phyloP scores from a whole-genome alignment of 352 stramenopile species.

The Globisporangium nunn region DNA sequence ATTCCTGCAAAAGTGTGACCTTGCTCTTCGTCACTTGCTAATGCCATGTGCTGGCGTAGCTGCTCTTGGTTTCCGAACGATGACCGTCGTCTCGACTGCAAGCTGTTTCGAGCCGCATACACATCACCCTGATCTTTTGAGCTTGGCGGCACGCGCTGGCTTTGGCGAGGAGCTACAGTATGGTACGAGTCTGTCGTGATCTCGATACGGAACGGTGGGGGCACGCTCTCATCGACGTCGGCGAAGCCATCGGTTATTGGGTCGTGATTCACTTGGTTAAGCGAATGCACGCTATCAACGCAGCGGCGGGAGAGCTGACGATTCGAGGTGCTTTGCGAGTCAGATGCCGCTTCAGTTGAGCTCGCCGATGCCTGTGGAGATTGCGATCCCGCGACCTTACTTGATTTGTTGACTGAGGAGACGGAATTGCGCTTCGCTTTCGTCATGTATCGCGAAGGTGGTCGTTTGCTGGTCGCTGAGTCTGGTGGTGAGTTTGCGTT shows the following conservation, averaged over 20 bases:
- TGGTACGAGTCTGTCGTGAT: conserved; percentile 49
- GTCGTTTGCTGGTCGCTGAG: conserved; percentile 23
- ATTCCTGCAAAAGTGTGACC: background rate
- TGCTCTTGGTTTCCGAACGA: conserved; percentile 45
- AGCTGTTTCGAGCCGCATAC: background rate
- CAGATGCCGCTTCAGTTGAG: no score
- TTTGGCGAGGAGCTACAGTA: background rate
- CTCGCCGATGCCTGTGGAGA: background rate
- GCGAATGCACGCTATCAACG: conserved; percentile 28
- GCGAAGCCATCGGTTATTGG: conserved; percentile 75
- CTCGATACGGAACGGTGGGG: conserved; percentile 73
- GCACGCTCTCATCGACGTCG: conserved; percentile 72
- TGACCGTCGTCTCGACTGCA: conserved; percentile 24
- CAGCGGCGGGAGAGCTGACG: conserved; percentile 28
- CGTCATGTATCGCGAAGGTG: conserved; percentile 74
- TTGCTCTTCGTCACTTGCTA: background rate
- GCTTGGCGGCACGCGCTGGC: background rate
- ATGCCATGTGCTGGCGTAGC: conserved; percentile 7
- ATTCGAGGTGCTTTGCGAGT: background rate
- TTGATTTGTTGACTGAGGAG: background rate
- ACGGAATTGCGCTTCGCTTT: conserved; percentile 31
- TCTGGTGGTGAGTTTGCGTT: conserved; percentile 2
- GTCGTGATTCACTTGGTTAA: conserved; percentile 61
- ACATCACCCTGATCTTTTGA: background rate
- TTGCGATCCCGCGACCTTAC: background rate